Percentiles rank a stretch among this genome's conserved stretches.
phyloP scores from a whole-genome alignment of 2,329 filamentous ascomycete genomes.

The Colletotrichum siamense region DNA sequence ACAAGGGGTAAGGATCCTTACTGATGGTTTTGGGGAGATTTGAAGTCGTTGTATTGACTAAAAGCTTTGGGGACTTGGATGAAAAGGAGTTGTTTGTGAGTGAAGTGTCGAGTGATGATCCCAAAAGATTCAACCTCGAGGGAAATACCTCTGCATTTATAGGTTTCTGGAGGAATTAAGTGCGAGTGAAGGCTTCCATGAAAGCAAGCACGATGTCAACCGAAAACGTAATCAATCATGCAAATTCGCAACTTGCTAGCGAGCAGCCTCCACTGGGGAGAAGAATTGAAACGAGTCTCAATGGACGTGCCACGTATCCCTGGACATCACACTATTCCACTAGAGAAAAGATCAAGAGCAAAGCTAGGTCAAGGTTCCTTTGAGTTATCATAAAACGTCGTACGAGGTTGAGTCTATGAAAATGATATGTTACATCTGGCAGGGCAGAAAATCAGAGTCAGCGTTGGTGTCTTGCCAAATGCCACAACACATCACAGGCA shows the following conservation, averaged over 20 bases:
- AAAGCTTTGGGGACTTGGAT: background rate
- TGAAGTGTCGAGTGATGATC: background rate
- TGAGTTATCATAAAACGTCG: background rate
- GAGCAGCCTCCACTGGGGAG: background rate
- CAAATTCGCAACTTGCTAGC: fast-evolving
- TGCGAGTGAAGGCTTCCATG: background rate
- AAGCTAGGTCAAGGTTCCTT: fast-evolving
- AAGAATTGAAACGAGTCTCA: fast-evolving
- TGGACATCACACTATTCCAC: background rate
- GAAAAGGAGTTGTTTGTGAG: background rate
- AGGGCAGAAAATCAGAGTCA: background rate
- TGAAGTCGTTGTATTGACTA: background rate
- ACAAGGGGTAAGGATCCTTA: fast-evolving
- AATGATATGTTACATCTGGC: background rate
- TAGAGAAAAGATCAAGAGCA: background rate
- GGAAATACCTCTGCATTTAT: background rate
- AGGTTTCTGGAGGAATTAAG: fast-evolving
- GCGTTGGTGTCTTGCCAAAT: background rate
- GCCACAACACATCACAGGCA: no score
- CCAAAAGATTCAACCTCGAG: background rate
- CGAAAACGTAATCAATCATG: background rate
- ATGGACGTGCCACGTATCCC: background rate
- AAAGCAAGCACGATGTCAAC: background rate
- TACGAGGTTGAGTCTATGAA: background rate
- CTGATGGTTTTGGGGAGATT: background rate